These are phyloP conservation scores for Haematococcus lacustris DNA, from an alignment of 139 green algal genomes.

Conservation along the genomic window DNA sequence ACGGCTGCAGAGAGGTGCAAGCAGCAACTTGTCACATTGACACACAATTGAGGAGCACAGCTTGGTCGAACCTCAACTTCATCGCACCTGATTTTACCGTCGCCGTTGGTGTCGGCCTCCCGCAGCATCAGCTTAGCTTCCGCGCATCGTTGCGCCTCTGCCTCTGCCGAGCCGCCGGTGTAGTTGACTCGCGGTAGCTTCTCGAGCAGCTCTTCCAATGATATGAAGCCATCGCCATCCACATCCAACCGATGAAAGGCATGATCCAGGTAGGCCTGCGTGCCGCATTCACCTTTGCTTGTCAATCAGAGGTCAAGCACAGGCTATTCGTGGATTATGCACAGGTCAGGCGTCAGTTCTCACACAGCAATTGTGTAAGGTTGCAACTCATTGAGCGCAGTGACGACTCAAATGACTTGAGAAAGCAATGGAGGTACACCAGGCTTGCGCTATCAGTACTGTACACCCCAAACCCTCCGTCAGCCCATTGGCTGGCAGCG, in stretches of 20 bases:
- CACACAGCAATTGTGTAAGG: too few relatives aligned
- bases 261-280: slow-evolving; percentile 41
- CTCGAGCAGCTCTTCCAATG: slow-evolving; percentile 66
- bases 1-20: slow-evolving; percentile 16
- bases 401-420: too few relatives aligned
- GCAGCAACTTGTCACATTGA: background rate
- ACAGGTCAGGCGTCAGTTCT: too few relatives aligned
- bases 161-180: background rate
- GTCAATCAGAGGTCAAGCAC: too few relatives aligned
- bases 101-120: slow-evolving; percentile 77
- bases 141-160: slow-evolving; percentile 22
- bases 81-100: slow-evolving; percentile 56
- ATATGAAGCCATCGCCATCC: slow-evolving; percentile 77
- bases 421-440: too few relatives aligned
- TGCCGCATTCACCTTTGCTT: background rate
- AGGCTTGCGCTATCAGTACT: too few relatives aligned
- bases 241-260: slow-evolving; percentile 72
- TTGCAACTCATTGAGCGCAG: too few relatives aligned
- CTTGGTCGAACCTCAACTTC: background rate
- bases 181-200: background rate
- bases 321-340: too few relatives aligned
- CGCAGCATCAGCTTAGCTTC: slow-evolving; percentile 77
- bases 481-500: too few relatives aligned
- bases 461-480: too few relatives aligned
- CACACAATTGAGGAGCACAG: background rate